phyloP scores from a whole-genome alignment of 2,329 filamentous ascomycete species.

The Diaporthe sp. region DNA sequence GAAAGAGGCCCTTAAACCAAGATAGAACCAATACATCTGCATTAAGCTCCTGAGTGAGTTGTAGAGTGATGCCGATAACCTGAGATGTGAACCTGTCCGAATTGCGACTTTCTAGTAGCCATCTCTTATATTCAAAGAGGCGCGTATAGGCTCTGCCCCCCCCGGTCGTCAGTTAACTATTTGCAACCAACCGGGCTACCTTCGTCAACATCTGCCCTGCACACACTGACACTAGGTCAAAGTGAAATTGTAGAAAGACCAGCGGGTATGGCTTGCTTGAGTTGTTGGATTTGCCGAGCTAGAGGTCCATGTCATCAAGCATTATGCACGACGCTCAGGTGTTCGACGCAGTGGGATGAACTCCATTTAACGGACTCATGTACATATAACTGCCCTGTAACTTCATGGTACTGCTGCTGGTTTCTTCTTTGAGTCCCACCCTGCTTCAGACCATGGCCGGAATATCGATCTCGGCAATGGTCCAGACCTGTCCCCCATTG shows the following conservation, averaged over 20 bases:
- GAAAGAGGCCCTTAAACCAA: no score
- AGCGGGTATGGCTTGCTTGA: background rate
- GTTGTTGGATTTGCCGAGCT: no score
- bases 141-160: no score
- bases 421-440: background rate
- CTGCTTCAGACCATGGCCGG: conserved; percentile 34
- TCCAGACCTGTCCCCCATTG: conserved; percentile 53
- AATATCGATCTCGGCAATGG: conserved; percentile 46
- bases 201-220: background rate
- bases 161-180: background rate
- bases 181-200: background rate
- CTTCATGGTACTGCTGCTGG: background rate
- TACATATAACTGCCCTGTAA: background rate
- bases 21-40: no score
- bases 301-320: background rate
- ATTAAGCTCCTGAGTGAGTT: no score
- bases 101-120: no score
- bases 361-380: background rate
- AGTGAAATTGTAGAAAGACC: no score
- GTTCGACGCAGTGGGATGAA: no score
- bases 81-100: no score
- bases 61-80: no score
- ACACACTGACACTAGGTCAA: background rate
- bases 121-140: no score
- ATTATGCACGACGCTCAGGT: no score